These are phyloP conservation scores for Gossypium lobatum DNA, from an alignment of 441 rosid species.

Conservation along the genomic window DNA sequence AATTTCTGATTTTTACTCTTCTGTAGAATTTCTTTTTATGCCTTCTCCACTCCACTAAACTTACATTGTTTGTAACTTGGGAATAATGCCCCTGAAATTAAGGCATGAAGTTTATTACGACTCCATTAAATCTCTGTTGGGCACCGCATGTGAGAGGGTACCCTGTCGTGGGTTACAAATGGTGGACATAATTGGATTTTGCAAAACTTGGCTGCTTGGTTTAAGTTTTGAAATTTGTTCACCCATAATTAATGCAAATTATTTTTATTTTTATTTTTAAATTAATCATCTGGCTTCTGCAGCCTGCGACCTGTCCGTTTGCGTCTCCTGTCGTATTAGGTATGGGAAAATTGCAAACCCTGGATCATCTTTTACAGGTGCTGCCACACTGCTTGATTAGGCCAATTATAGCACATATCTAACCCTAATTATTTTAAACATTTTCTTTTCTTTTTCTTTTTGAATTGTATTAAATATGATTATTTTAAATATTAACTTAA, in stretches of 20 bases:
- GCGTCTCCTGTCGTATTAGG: neutral
- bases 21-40: too few relatives aligned
- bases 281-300: neutral
- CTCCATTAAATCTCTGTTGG: neutral
- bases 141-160: neutral
- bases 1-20: too few relatives aligned
- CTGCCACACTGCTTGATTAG: neutral
- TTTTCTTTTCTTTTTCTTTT: too few relatives aligned
- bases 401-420: neutral
- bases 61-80: too few relatives aligned
- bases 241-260: conserved; percentile 1
- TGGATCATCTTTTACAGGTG: neutral
- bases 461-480: too few relatives aligned
- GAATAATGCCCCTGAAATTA: too few relatives aligned
- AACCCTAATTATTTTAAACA: too few relatives aligned
- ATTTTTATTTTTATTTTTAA: neutral
- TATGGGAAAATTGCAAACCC: conserved; percentile 3
- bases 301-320: neutral
- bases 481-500: too few relatives aligned
- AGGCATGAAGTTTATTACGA: too few relatives aligned
- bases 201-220: neutral
- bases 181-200: neutral
- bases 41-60: too few relatives aligned
- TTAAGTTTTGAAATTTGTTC: neutral
- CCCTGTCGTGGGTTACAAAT: neutral